Conservation (phyloP, 2,329 filamentous ascomycete species). For the Didymella glomerata region DNA sequence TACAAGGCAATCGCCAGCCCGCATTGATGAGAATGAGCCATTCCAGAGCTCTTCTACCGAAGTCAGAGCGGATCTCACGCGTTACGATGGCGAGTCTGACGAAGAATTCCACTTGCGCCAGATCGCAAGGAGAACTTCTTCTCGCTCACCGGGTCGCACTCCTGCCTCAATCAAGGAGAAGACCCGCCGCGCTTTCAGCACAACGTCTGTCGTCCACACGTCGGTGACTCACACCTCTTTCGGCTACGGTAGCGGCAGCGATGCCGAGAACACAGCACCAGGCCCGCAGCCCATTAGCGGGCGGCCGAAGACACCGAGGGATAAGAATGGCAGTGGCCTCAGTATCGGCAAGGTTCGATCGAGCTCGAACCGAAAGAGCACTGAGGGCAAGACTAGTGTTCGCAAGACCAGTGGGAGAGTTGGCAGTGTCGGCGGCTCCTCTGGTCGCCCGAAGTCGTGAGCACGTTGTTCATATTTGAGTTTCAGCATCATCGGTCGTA, state of each 20-base stretch:
- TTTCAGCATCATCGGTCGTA: slow-evolving; percentile 28
- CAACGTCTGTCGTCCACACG: slow-evolving; percentile 66
- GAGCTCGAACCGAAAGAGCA: slow-evolving; percentile 56
- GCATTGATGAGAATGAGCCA: slow-evolving; percentile 59
- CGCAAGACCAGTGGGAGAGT: slow-evolving; percentile 62
- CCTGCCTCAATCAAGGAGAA: slow-evolving; percentile 66
- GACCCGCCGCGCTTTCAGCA: slow-evolving; percentile 74
- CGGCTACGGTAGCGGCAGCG: slow-evolving; percentile 54
- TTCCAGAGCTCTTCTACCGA: slow-evolving; percentile 66
- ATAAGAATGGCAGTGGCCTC: slow-evolving; percentile 55
- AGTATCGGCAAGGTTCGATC: slow-evolving; percentile 56
- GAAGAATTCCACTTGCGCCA: slow-evolving; percentile 81
- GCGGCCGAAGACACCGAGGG: slow-evolving; percentile 57
- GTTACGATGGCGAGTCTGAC: slow-evolving; percentile 73
- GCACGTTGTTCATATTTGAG: slow-evolving; percentile 17
- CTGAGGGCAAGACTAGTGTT: slow-evolving; percentile 59
- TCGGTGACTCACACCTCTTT: slow-evolving; percentile 48
- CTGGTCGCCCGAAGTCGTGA: slow-evolving; percentile 42
- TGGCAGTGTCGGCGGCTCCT: slow-evolving; percentile 54
- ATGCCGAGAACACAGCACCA: slow-evolving; percentile 56
- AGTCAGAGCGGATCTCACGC: slow-evolving; percentile 65
- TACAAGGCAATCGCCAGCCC: slow-evolving; percentile 45
- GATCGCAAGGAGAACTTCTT: slow-evolving; percentile 67
- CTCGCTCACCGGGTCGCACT: slow-evolving; percentile 68
- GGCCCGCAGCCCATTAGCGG: slow-evolving; percentile 29